Evolutionary conservation across 2,329 filamentous ascomycete species (phyloP).

Genomic region (Trichoderma sp.): DNA sequence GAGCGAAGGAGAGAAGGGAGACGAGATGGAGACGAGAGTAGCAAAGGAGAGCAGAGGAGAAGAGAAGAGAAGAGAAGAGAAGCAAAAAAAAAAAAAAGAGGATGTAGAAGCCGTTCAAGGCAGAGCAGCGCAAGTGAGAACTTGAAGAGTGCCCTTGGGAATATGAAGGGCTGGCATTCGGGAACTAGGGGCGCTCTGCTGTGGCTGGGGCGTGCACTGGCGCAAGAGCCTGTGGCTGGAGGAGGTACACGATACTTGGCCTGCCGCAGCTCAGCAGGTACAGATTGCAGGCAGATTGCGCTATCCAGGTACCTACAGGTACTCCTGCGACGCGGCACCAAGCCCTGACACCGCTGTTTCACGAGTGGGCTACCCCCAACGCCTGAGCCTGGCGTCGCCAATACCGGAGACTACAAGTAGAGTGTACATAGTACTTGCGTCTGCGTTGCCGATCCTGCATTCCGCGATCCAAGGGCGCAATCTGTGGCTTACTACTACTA

Average conservation of each 20-base stretch:
- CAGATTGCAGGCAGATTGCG: neutral
- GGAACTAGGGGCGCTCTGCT: neutral
- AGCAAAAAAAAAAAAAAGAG: neutral
- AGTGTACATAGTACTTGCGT: neutral
- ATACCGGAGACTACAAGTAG: neutral
- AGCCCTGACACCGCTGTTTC: rapidly evolving
- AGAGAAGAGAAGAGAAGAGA: neutral
- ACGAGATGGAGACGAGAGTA: neutral
- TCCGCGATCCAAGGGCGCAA: neutral
- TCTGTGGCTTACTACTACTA: conserved; percentile 8
- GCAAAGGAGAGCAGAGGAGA: neutral
- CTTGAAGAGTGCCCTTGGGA: conserved; percentile 3
- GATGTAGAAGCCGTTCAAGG: neutral
- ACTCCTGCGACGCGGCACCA: neutral
- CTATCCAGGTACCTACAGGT: neutral
- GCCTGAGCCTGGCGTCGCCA: neutral
- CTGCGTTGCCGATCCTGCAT: neutral
- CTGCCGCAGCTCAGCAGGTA: neutral
- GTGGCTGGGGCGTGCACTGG: neutral
- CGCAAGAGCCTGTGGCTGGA: neutral
- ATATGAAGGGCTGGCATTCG: neutral
- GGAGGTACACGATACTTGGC: neutral
- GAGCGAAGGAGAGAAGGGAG: neutral
- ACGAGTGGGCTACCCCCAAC: neutral
- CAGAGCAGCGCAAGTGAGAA: neutral